These are phyloP conservation scores for Mangifera indica DNA, from an alignment of 345 rosid species.

Conservation along the genomic window DNA sequence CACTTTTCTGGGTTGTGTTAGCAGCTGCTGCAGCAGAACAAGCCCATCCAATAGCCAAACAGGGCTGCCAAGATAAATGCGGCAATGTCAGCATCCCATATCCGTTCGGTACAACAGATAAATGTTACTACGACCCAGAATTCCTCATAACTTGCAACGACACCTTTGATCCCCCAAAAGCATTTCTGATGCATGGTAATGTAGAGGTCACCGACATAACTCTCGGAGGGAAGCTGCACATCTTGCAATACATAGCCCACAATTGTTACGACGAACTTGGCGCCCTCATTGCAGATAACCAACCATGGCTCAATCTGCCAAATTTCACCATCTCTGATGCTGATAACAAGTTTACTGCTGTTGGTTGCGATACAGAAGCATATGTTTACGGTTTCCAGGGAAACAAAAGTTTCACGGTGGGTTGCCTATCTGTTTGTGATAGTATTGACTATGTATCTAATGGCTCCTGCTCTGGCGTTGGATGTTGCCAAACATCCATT, in stretches of 20 bases:
- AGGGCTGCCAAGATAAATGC: constrained; percentile 31
- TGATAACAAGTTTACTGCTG: too few relatives aligned
- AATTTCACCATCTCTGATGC: too few relatives aligned
- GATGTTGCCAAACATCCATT: constrained; percentile 35
- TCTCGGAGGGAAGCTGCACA: background rate
- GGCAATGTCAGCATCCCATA: constrained; percentile 40
- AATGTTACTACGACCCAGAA: constrained; percentile 20
- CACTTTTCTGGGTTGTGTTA: too few relatives aligned
- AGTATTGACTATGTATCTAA: background rate
- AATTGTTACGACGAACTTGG: constrained; percentile 10
- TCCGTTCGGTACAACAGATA: constrained; percentile 37
- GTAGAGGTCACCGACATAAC: constrained; percentile 27
- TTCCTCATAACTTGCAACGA: constrained; percentile 26
- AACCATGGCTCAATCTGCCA: background rate
- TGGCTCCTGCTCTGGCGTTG: constrained; percentile 29
- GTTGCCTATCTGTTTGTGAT: constrained; percentile 23
- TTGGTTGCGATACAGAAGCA: too few relatives aligned
- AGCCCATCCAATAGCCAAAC: background rate
- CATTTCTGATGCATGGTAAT: constrained; percentile 11
- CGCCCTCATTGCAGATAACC: accelerated
- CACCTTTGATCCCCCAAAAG: constrained; percentile 4
- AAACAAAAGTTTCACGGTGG: background rate
- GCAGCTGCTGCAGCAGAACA: too few relatives aligned
- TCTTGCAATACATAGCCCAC: background rate
- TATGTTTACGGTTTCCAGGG: background rate